phyloP scores from a whole-genome alignment of 345 rosid genomes.

The Euphorbia pulcherrima region DNA sequence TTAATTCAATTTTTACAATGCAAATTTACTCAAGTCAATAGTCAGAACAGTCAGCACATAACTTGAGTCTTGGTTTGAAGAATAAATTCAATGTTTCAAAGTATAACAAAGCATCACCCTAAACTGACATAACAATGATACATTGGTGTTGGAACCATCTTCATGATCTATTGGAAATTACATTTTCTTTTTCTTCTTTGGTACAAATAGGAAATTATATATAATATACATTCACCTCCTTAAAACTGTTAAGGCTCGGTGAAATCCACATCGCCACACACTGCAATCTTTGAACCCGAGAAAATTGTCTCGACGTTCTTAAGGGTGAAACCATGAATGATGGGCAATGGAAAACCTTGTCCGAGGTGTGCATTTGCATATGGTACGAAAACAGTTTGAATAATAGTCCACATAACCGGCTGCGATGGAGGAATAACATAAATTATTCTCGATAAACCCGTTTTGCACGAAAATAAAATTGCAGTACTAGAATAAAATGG shows the following conservation, averaged over 20 bases:
- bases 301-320: constrained; percentile 51
- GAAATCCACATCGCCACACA: constrained; percentile 65
- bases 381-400: constrained; percentile 80
- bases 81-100: not conserved
- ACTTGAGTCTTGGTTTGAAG: not conserved
- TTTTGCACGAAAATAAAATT: not conserved
- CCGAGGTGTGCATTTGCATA: constrained; percentile 64
- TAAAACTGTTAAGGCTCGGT: constrained; percentile 25
- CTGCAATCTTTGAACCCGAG: constrained; percentile 51
- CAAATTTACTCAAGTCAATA: too few species aligned
- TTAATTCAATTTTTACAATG: too few species aligned
- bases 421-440: constrained; percentile 27
- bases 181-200: too few species aligned
- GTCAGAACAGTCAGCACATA: too few species aligned
- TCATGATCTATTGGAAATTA: not conserved
- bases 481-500: not conserved
- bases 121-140: too few species aligned
- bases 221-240: constrained; percentile 5
- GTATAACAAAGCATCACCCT: too few species aligned
- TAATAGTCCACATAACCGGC: constrained; percentile 89
- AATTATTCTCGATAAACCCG: not conserved
- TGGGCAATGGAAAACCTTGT: constrained; percentile 81
- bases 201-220: too few species aligned
- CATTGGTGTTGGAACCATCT: not conserved
- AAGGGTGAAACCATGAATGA: constrained; percentile 80